Conservation (phyloP, 108 stramenopile genomes). For the Cylindrotheca fusiformis region DNA sequence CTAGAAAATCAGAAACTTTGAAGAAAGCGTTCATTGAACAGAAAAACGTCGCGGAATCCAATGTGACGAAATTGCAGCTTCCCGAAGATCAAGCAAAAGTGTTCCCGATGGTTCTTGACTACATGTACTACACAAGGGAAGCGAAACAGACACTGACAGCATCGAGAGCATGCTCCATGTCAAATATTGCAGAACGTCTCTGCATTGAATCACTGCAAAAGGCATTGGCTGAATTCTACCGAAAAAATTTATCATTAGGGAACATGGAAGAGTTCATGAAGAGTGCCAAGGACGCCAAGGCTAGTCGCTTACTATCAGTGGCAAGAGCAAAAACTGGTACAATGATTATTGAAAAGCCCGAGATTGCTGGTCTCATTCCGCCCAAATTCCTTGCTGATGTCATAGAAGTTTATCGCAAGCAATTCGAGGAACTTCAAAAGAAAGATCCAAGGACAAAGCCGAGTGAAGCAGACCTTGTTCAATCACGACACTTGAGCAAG, state of each 20-base stretch:
- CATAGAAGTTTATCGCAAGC: conserved; percentile 16
- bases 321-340: conserved; percentile 33
- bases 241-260: conserved; percentile 24
- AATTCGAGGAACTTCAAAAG: conserved; percentile 19
- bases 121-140: conserved; percentile 34
- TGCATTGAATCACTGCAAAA: conserved; percentile 18
- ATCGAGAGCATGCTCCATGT: conserved; percentile 24
- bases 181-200: conserved; percentile 27
- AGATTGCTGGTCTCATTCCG: conserved; percentile 19
- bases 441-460: conserved; percentile 21
- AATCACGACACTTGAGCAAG: conserved; percentile 28
- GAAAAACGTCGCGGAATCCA: conserved; percentile 2
- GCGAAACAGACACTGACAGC: conserved; percentile 30
- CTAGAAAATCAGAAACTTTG: conserved; percentile 24
- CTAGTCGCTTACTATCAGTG: conserved; percentile 19
- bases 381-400: conserved; percentile 31
- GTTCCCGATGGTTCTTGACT: conserved; percentile 37
- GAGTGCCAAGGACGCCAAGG: conserved; percentile 18
- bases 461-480: conserved; percentile 10
- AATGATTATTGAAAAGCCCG: conserved; percentile 30
- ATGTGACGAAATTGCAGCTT: conserved; percentile 14
- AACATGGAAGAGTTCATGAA: conserved; percentile 32
- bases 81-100: conserved; percentile 24
- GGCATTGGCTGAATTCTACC: conserved; percentile 34
- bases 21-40: conserved; percentile 9